Evolutionary conservation across 495 filamentous ascomycete species (phyloP).

Genomic region (Penicillium bialowiezense): DNA sequence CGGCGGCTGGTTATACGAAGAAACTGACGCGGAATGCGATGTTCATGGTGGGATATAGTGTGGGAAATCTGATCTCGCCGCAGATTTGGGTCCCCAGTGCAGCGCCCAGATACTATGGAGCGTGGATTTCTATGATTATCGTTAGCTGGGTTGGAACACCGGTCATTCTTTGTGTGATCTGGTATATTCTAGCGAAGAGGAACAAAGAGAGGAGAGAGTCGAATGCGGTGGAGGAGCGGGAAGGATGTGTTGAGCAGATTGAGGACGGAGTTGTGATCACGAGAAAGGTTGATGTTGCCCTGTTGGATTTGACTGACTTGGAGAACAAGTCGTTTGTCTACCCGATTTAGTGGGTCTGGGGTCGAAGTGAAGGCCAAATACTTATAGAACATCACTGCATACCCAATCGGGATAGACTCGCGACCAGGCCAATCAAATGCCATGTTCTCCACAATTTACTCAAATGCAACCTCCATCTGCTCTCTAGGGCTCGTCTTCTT

Average conservation of each 20-base stretch:
- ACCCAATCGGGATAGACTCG: no score
- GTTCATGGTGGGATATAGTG: conserved; percentile 21
- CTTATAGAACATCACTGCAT: no score
- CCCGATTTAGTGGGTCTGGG: conserved; percentile 10
- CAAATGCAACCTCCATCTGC: no score
- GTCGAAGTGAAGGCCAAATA: no score
- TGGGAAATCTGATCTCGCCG: conserved; percentile 20
- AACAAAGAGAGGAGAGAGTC: conserved; percentile 13
- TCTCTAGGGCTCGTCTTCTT: no score
- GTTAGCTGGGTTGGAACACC: conserved; percentile 23
- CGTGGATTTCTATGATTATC: conserved; percentile 25
- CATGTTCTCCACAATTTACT: no score
- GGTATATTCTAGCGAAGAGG: conserved; percentile 11
- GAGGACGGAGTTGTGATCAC: conserved; percentile 12
- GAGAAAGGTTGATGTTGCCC: conserved; percentile 18
- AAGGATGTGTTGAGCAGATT: neutral
- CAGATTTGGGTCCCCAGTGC: conserved; percentile 21
- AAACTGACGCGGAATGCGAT: conserved; percentile 21
- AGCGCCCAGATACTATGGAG: conserved; percentile 20
- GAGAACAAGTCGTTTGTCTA: conserved; percentile 27
- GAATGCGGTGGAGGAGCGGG: conserved; percentile 9
- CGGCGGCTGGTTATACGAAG: conserved; percentile 22
- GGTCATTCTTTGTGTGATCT: conserved; percentile 15
- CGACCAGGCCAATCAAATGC: no score
- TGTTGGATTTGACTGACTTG: conserved; percentile 27